Base-by-base conservation (phyloP, 768 basidiomycete species). In the Tulasnella sp. region DNA sequence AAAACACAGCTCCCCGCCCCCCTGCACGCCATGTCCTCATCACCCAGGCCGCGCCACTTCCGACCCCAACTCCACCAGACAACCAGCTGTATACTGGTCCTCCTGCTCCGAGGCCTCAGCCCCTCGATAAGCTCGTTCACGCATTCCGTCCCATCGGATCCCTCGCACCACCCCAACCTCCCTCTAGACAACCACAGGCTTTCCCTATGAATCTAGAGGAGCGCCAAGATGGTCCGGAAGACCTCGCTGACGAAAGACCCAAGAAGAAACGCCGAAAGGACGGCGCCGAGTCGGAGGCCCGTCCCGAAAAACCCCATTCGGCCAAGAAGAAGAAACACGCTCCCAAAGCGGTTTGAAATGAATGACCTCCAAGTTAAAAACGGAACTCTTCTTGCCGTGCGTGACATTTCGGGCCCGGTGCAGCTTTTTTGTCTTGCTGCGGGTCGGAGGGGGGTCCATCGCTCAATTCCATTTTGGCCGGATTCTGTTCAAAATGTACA, bases 71-170 rank as follows among this genome's bases (percentile, higher is more conserved):
- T 64, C 44, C 54, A 20, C 40, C 74, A 41, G 74, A 76, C 11
- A 11, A 37, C 16, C 48, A 44, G 40, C 46, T 75, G 76, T 28
- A 80, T 18, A 34, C 22, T 20, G 64, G 60, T n/a, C 79, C 41
- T 46, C 58, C 80, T 60, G 28, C 75, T 22, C 76, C 46, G n/a
- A 78, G 77, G n/a, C 28, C 41, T 37, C 80, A 81, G 46, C 80
- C 78, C 18, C 42, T 60, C 31, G 28, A 81, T 4, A 58, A 44
- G 18, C 77, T 81, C 28, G 50, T 54, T 37, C 80, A 81, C 44
- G 41, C 16, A 16, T 81, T 81, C 50, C 31, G 28, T 20, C 80
- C 80, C 24, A 81, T 72, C 50, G 80, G 80, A 14, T 81, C 80
- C 16, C 40, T 73, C 46, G 54, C 46, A 31, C 40, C 37, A 14